Conservation (phyloP, 441 rosid genomes). For the Jatropha multifida region DNA sequence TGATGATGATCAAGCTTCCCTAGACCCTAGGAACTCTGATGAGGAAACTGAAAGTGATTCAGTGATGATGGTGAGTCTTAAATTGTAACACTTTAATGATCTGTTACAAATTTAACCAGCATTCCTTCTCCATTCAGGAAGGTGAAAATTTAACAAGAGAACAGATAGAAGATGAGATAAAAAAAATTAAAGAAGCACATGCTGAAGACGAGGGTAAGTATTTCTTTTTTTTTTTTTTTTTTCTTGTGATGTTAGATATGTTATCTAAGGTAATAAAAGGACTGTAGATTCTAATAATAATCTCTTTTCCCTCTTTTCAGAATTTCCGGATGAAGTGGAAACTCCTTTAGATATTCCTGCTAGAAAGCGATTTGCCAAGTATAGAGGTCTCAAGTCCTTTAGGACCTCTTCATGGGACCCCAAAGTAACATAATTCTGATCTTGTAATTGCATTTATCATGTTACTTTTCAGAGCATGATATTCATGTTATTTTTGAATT, state of each 20-base stretch:
- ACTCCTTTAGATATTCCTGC: slow-evolving; percentile 88
- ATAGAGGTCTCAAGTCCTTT: slow-evolving; percentile 93
- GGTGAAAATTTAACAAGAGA: slow-evolving; percentile 79
- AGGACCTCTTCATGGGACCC: slow-evolving; percentile 99
- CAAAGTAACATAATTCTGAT: slow-evolving; percentile 50
- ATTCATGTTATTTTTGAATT: slow-evolving; percentile 21
- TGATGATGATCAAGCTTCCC: slow-evolving; percentile 69
- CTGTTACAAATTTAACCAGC: neutral
- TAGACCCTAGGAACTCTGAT: slow-evolving; percentile 59
- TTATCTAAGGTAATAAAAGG: neutral
- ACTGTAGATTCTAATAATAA: neutral
- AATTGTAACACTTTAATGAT: neutral
- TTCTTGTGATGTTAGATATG: neutral
- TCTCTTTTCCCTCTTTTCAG: slow-evolving; percentile 34
- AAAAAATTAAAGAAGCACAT: slow-evolving; percentile 82
- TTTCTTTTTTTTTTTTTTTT: slow-evolving; percentile 16
- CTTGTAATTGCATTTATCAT: slow-evolving; percentile 21
- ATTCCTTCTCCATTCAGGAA: slow-evolving; percentile 54
- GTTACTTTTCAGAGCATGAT: neutral
- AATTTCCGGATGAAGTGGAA: slow-evolving; percentile 96
- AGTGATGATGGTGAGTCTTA: slow-evolving; percentile 67
- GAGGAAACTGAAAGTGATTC: slow-evolving; percentile 81
- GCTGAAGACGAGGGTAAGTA: slow-evolving; percentile 88
- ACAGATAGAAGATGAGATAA: slow-evolving; percentile 77
- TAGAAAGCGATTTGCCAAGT: slow-evolving; percentile 87